Percentiles rank a stretch among this genome's conserved stretches.
phyloP scores from a whole-genome alignment of 768 basidiomycete genomes.

The Leucosporidium yakuticum region DNA sequence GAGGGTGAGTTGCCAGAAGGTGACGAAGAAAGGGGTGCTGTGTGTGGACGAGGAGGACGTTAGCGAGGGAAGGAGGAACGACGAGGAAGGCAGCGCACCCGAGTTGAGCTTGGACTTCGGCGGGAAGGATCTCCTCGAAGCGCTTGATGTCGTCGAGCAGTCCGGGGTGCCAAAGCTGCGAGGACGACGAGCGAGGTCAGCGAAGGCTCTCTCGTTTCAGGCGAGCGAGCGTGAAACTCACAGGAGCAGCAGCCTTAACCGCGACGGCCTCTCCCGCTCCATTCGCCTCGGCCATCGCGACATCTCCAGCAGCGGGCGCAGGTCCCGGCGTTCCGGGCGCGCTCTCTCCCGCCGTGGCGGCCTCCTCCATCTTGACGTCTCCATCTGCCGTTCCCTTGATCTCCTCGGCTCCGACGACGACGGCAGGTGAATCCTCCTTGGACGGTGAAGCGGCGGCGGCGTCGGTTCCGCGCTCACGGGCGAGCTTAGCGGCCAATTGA shows the following conservation, averaged over 20 bases:
- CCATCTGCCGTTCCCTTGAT: no score
- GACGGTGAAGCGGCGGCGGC: not conserved
- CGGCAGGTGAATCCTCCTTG: not conserved
- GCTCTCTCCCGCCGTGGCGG: no score
- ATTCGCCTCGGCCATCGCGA: no score
- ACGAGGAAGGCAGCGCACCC: slow-evolving; percentile 53
- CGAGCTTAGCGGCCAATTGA: slow-evolving; percentile 3
- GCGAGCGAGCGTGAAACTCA: not conserved
- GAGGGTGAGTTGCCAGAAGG: slow-evolving; percentile 93
- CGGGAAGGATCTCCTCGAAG: slow-evolving; percentile 64
- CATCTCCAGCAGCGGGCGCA: no score
- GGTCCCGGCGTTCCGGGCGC: no score
- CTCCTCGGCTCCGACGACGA: no score
- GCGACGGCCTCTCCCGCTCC: not conserved
- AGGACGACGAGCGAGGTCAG: not conserved
- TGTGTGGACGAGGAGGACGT: slow-evolving; percentile 4
- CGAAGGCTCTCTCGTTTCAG: not conserved
- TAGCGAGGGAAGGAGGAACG: slow-evolving; percentile 9
- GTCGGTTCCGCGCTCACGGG: slow-evolving; percentile 4
- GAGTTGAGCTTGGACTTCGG: slow-evolving; percentile 56
- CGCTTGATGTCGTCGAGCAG: slow-evolving; percentile 68
- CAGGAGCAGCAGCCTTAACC: not conserved
- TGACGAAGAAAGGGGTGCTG: slow-evolving; percentile 86
- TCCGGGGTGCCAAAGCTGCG: slow-evolving; percentile 67
- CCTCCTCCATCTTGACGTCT: no score